These are phyloP conservation scores for Aspergillus arachidicola DNA, from an alignment of 2,329 filamentous ascomycete genomes.

Conservation along the genomic window DNA sequence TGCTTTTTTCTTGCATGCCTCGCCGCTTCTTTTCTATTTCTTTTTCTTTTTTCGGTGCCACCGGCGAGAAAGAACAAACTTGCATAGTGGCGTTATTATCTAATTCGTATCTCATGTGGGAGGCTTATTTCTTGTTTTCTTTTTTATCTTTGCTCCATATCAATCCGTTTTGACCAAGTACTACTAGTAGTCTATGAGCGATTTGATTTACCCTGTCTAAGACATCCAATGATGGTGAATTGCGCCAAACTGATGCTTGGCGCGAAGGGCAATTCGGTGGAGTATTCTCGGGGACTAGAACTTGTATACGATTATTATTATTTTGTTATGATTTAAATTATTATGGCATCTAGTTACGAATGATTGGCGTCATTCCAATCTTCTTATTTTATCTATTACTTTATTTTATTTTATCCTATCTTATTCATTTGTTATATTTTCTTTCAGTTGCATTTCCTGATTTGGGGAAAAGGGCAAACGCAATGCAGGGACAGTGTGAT, in stretches of 20 bases:
- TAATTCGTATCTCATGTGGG: background rate
- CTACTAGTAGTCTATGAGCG: background rate
- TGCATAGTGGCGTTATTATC: constrained; percentile 3
- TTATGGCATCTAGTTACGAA: background rate
- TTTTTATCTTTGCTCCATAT: background rate
- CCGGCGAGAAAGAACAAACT: background rate
- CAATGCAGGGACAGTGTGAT: constrained; percentile 3
- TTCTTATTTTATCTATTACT: background rate
- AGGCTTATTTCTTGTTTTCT: constrained; percentile 3
- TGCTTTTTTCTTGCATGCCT: background rate
- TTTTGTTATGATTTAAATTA: background rate
- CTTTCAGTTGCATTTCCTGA: background rate
- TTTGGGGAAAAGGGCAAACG: background rate
- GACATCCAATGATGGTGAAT: background rate
- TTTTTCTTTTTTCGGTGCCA: constrained; percentile 6
- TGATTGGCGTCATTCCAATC: background rate
- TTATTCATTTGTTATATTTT: background rate
- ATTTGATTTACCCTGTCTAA: constrained; percentile 6
- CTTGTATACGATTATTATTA: background rate
- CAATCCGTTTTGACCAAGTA: background rate
- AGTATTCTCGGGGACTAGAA: background rate
- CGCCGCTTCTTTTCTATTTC: background rate
- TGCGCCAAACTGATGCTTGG: background rate
- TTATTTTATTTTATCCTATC: background rate
- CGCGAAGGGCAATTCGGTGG: background rate